These are phyloP conservation scores for Corymbia maculata DNA, from an alignment of 345 rosid species.

Conservation along the genomic window DNA sequence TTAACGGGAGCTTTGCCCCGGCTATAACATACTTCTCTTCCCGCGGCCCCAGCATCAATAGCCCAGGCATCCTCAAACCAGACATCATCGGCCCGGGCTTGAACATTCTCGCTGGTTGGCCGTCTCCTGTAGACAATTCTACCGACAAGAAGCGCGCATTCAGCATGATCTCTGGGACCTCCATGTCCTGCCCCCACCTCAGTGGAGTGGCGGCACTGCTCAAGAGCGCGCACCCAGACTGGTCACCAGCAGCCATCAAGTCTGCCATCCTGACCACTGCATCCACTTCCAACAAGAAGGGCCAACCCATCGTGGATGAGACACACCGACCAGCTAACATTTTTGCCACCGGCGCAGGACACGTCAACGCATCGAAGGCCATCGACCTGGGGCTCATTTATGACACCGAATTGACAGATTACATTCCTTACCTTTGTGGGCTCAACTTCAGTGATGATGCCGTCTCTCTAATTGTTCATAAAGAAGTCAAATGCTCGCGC, in stretches of 20 bases:
- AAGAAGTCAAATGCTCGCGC: constrained; percentile 8
- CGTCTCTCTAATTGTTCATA: constrained; percentile 2
- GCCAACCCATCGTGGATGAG: constrained; percentile 29
- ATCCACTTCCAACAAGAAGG: constrained; percentile 8
- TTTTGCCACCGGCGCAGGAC: constrained; percentile 55
- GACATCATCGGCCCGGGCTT: constrained; percentile 33
- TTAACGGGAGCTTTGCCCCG: constrained; percentile 17
- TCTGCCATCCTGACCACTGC: constrained; percentile 45
- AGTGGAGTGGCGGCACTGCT: constrained; percentile 42
- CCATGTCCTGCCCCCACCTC: constrained; percentile 51
- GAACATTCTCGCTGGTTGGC: constrained; percentile 29
- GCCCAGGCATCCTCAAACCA: constrained; percentile 42
- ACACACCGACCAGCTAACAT: constrained; percentile 32
- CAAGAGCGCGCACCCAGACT: constrained; percentile 29
- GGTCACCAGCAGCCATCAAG: constrained; percentile 41
- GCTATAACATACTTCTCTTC: constrained; percentile 32
- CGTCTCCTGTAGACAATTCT: constrained; percentile 3
- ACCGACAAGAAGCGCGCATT: constrained; percentile 7
- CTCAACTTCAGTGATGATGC: constrained; percentile 21
- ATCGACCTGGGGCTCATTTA: constrained; percentile 50
- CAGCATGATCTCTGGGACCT: constrained; percentile 33
- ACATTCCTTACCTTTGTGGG: constrained; percentile 35
- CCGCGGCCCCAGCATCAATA: constrained; percentile 35
- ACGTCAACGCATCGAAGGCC: constrained; percentile 50
- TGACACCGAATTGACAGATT: constrained; percentile 33